A percentile compares a stretch with the other conserved stretches of the same genome.
Evolutionary conservation across 257 asterid species (phyloP).

Genomic region (Hygrophila difformis): DNA sequence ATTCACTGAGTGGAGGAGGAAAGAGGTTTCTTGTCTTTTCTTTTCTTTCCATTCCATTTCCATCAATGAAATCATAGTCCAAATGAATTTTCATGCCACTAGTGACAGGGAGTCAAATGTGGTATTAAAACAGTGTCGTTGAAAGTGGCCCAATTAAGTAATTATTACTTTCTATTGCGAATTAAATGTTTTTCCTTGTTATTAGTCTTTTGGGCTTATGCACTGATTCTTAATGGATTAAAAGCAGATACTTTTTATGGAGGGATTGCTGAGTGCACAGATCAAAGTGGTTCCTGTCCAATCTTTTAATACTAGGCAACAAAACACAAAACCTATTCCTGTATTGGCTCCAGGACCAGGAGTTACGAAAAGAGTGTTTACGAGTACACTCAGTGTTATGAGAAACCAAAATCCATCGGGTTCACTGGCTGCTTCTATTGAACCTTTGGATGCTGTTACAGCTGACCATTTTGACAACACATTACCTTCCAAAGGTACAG

Average conservation of each 20-base stretch:
- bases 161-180: too few species aligned
- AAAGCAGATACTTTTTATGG: slow-evolving; percentile 47
- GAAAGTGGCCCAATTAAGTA: too few species aligned
- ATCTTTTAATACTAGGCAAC: slow-evolving; percentile 21
- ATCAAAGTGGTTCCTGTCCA: slow-evolving; percentile 33
- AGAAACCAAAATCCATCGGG: slow-evolving; percentile 30
- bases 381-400: slow-evolving; percentile 23
- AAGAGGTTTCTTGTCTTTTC: too few species aligned
- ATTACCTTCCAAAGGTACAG: slow-evolving; percentile 63
- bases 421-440: slow-evolving; percentile 49
- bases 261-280: slow-evolving; percentile 47
- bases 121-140: too few species aligned
- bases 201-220: not conserved
- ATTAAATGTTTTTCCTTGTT: not conserved
- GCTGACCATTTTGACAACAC: slow-evolving; percentile 44
- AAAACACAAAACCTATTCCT: slow-evolving; percentile 19
- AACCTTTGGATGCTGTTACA: slow-evolving; percentile 40
- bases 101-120: too few species aligned
- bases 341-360: slow-evolving; percentile 24
- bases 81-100: too few species aligned
- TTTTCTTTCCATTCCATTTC: too few species aligned
- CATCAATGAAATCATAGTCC: too few species aligned
- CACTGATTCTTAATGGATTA: slow-evolving; percentile 6
- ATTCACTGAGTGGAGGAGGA: too few species aligned
- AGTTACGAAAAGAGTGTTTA: slow-evolving; percentile 21